Evolutionary conservation across 108 stramenopile species (phyloP), one percentile per base, ranked within the genome.

Genomic region (Skeletonema tropicum): DNA sequence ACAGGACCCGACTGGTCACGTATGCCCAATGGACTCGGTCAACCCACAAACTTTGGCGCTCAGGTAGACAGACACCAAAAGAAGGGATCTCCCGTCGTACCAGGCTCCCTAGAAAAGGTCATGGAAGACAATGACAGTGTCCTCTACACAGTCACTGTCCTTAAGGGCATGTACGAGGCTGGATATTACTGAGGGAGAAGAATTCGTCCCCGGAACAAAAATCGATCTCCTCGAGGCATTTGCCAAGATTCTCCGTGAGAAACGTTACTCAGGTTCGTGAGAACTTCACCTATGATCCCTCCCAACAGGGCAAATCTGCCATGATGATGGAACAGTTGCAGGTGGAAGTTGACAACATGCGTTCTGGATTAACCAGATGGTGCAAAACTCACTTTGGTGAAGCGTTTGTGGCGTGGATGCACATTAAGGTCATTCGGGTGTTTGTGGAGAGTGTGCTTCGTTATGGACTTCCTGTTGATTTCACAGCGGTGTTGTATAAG

Each of bases 321-420:
- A 89, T 94, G 83, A 80, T 74, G 2, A 66, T 87, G 41, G 94
- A 96, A 73, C 90, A 94, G 71, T 89, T 95, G 10, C 86, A 89
- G 42, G 90, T 92, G 12, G 94, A 96, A 70, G 94, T 93, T 13
- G 97, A 94, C 69, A 90, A 90, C 45, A 92, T 93, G 89, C 90
- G 89, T 42, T 87, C 79, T 33, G 91, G 93, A 23, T 77, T 98
- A 62, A 91, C 92, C 76, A 87, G 96, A 60, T 99, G 98, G 98
- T 97, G 98, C 87, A 94, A 93, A 84, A 95, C 96, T 35, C 98
- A 99, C 76, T 99, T 89, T 73, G 97, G 97, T 57, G 98, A 99
- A 83, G 93, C 94, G 26, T 97, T 96, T 70, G 94, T 92, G 23
- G 97, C 96, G 4, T 99, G 98, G 98, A 94, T 98, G 90, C 98